Base-by-base conservation (phyloP, 768 basidiomycete species). In the Obba rivulosa region DNA sequence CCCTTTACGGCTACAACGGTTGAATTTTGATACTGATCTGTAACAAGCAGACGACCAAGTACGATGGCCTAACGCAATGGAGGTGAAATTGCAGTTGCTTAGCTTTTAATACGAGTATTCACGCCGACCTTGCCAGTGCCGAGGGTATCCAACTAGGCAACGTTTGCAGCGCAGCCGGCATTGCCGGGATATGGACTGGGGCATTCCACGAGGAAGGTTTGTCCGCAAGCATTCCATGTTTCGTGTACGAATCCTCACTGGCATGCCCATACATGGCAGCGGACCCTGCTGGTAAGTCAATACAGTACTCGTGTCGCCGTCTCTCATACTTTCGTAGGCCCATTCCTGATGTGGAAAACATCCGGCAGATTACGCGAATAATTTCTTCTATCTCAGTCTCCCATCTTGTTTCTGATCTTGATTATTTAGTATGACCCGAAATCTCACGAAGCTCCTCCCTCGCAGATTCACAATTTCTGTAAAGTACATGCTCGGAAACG, bases 261-360 rank as follows among this genome's bases (percentile, higher is more conserved):
- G 41, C 41, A 36, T 46, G 21, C 53, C 18, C 53, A 37, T 41
- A 8, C 10, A 25, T 45, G 25, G n/a, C 45, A 79, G 80, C 74
- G 34, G 85, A 87, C 60, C 84, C 83, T 22, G 78, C 75, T 43
- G 85, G 83, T 85, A 61, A 53, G 77, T 51, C 35, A 31, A 31
- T 23, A 22, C 17, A 21, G 39, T 50, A 41, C 37, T 14, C 53
- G 17, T 10, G 36, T 43, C 45, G 49, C 22, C 44, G 8, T 13
- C 23, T 46, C 43, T 41, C 24, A 31, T 31, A 31, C 13, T 31
- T 13, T 31, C 25, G 20, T 54, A 85, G 83, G 83, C 37, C 83
- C 85, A 2, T 86, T 85, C 59, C 86, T 83, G 84, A 69, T 86
- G 55, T 83, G 80, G 75, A 83, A 83, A 62, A 76, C 77, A 17